Evolutionary conservation across 2,329 filamentous ascomycete species (phyloP).

Genomic region (Ilyonectria sp.): DNA sequence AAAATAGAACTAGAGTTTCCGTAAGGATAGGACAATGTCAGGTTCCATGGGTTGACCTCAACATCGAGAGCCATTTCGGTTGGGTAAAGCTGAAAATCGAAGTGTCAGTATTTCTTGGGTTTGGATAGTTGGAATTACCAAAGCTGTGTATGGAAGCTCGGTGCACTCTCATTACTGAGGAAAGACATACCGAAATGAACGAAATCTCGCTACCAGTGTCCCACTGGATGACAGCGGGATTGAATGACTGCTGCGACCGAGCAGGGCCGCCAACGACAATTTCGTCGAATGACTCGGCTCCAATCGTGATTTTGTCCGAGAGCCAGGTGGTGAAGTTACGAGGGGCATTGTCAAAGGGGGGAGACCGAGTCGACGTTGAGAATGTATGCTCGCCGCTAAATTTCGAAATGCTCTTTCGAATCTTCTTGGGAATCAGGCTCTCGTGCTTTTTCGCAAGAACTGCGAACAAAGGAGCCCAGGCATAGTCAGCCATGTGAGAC

Average conservation of each 20-base stretch:
- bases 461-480: constrained; percentile 70
- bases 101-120: constrained; percentile 53
- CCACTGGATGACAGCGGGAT: constrained; percentile 75
- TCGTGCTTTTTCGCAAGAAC: constrained; percentile 67
- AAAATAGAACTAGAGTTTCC: constrained; percentile 66
- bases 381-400: constrained; percentile 71
- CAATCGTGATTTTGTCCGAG: constrained; percentile 70
- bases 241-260: constrained; percentile 62
- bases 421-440: constrained; percentile 59
- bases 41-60: constrained; percentile 33
- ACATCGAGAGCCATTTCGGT: constrained; percentile 44
- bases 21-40: constrained; percentile 68
- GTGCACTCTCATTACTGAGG: too few species aligned
- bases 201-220: constrained; percentile 55
- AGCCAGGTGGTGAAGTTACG: constrained; percentile 75
- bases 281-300: constrained; percentile 71
- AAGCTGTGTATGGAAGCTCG: too few species aligned
- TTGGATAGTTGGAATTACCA: constrained; percentile 26
- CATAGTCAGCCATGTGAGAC: constrained; percentile 72
- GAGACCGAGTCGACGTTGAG: constrained; percentile 64
- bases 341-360: constrained; percentile 69
- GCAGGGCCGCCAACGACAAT: constrained; percentile 65
- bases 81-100: constrained; percentile 54
- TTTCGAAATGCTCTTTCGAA: constrained; percentile 58
- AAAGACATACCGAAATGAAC: constrained; percentile 44